phyloP scores from a whole-genome alignment of 306 rosid species.

The Morella rubra region DNA sequence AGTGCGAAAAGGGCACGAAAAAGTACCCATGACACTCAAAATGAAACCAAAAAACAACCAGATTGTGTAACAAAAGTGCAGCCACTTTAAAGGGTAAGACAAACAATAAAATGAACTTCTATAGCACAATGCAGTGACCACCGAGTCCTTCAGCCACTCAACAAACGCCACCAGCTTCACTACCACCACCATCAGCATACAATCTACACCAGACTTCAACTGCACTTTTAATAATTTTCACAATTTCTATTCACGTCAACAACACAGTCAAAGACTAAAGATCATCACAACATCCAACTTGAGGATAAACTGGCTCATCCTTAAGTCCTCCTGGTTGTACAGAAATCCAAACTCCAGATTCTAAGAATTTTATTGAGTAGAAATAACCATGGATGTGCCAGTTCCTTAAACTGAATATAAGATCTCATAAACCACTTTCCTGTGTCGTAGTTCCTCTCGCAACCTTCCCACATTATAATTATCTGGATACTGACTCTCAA shows the following conservation, averaged over 20 bases:
- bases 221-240: not conserved
- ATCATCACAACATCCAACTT: not conserved
- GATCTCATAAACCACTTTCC: too few relatives aligned
- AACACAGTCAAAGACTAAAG: not conserved
- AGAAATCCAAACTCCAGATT: too few relatives aligned
- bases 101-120: not conserved
- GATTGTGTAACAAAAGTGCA: not conserved
- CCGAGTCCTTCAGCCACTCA: not conserved
- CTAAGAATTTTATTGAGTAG: too few relatives aligned
- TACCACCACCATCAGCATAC: not conserved
- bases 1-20: too few relatives aligned
- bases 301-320: not conserved
- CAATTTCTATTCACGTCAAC: not conserved
- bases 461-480: not conserved
- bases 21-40: not conserved
- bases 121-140: not conserved
- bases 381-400: too few relatives aligned
- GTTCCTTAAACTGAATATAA: too few relatives aligned
- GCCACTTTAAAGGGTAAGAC: not conserved
- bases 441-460: too few relatives aligned
- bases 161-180: not conserved
- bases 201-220: not conserved
- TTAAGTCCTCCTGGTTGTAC: too few relatives aligned
- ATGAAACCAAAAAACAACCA: not conserved
- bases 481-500: not conserved